Base-by-base conservation (phyloP, 805 yeast genomes). In the Candida saitoana region DNA sequence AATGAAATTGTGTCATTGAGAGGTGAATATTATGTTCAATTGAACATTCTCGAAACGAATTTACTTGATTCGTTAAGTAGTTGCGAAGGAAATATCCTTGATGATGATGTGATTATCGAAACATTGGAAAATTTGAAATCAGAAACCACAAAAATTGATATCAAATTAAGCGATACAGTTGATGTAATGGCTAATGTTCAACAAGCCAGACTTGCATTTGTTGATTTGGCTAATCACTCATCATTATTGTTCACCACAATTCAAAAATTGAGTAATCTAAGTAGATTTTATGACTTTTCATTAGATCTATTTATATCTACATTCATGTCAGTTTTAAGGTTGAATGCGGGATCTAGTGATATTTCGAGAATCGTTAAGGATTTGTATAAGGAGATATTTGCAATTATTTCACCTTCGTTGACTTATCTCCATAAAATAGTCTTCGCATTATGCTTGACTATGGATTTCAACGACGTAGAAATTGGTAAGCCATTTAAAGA, bases 91-190 rank as follows among this genome's bases (percentile, higher is more conserved):
- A 77, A 74, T 40, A 72, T 90, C 17, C 65, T 90, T 24, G 95
- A 88, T 4, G 80, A 84, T 56, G 80, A 80, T 40, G 69, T 63
- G 0, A 60, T 89, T 2, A 56, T 86, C 14, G 61, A 68, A 4
- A 77, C 83, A 1, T 65, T 90, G 38, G 93, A 85, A 50, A 57
- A 52, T 1, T 61, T 91, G 39, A 90, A 91, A 54, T 45, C 55
- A 1, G 89, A 89, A 49, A 68, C 95, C 0, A 49, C 47, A 0
- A 71, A 72, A 14, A 73, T 87, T 12, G 74, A 76, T 29, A 42
- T 42, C 2, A 80, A 82, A 54, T 69, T 85, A 44, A 50, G 47
- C 2, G 82, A 81, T 41, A 77, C 90, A 0, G 66, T 67, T 2
- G 52, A 54, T 5, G 76, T 87, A 3, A 75, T 87, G 69, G 58